Evolutionary conservation across 1,284 basidiomycete genomes (phyloP), one percentile per base, ranked within the genome.

Genomic region (Schizophyllum amplum): DNA sequence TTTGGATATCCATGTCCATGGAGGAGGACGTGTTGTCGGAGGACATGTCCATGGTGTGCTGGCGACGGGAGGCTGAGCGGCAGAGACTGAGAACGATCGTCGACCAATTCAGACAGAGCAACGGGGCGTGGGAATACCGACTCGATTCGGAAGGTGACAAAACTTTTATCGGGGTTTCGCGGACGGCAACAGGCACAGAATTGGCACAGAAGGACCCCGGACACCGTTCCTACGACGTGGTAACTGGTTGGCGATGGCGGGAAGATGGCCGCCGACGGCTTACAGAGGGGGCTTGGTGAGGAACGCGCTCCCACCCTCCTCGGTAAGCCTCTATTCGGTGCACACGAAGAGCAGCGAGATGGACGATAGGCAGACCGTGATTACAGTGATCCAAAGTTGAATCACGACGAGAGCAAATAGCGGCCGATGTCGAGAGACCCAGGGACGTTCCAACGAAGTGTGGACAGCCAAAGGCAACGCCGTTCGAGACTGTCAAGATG

Each of bases 1-100:
- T 86, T 60, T 49, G 33, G 33, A 42, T 42, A 9, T 42, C 33
- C 48, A 50, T 50, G 48, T 50, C 48, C 48, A 50, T 50, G 24
- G 48, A 22, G 21, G 48, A 22, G 15, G 48, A 50, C 11, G 48
- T 22, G 48, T 21, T 11, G 24, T 9, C 9, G 15, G 48, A 50
- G 48, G 21, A 11, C 48, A 50, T 50, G 20, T 50, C 48, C 48
- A 50, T 50, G 33, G 33, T 42, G 33, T 9, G 33, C 33, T 3
- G 7, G 33, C 33, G 33, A 42, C 33, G 33, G 17, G 33, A 9
- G 33, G 33, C 13, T 42, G 33, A 42, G 11, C 33, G 33, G 7
- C 33, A 9, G 7, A 42, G 33, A 17, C 7, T 17, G 13, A 42
- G 33, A 9, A 9, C n/a, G n/a, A n/a, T n/a, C n/a, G n/a, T n/a